These are phyloP conservation scores for Azolla pinnata DNA, from an alignment of 75 land plant species.

Conservation along the genomic window DNA sequence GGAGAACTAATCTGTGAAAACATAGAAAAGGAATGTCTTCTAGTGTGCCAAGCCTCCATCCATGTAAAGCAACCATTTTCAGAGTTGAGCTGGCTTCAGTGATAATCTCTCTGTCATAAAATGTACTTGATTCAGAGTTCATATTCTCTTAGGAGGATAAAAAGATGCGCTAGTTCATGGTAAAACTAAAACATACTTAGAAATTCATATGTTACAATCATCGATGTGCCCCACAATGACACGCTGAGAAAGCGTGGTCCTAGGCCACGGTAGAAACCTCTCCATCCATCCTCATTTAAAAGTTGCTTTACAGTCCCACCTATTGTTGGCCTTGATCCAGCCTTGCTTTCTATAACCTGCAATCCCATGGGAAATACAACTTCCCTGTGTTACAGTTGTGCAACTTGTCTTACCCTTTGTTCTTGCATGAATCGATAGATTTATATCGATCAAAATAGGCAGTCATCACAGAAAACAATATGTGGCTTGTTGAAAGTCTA, in stretches of 20 bases:
- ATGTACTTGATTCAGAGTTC: neutral
- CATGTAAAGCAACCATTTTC: too few species aligned
- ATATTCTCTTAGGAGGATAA: neutral
- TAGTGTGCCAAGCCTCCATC: too few species aligned
- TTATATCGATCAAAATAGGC: neutral
- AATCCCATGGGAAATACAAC: neutral
- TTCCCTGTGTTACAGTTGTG: neutral
- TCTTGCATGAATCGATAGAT: too few species aligned
- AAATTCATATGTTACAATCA: conserved; percentile 87
- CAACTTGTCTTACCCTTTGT: neutral
- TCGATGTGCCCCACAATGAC: conserved; percentile 93
- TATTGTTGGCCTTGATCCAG: conserved; percentile 61
- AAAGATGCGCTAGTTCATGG: neutral
- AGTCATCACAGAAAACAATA: neutral
- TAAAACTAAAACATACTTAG: conserved; percentile 45
- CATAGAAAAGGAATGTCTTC: too few species aligned
- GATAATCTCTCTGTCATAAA: conserved; percentile 21
- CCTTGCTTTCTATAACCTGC: conserved; percentile 72
- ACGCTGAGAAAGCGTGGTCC: conserved; percentile 89
- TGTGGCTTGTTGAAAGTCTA: neutral
- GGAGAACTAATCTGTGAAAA: too few species aligned
- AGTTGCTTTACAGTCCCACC: conserved; percentile 46
- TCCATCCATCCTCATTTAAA: conserved; percentile 81
- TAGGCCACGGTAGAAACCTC: conserved; percentile 84
- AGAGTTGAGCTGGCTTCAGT: conserved; percentile 15